A percentile compares a stretch with the other conserved stretches of the same genome.
These are phyloP conservation scores for Aspergillus transmontanensis DNA, from an alignment of 2,329 filamentous ascomycete species.

Conservation along the genomic window DNA sequence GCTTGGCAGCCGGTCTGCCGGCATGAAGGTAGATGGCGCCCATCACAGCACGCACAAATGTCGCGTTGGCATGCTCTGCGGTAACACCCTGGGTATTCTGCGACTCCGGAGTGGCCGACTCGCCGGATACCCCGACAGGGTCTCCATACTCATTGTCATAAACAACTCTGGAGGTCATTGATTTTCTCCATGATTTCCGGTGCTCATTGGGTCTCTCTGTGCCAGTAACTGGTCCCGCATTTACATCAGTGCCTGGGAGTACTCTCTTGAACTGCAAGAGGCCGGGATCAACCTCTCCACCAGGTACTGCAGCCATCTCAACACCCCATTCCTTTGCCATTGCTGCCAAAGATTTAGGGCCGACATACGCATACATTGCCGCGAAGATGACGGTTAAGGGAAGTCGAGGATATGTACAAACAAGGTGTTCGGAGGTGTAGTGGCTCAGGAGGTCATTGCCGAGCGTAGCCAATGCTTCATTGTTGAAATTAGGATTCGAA, in stretches of 20 bases:
- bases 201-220: constrained; percentile 48
- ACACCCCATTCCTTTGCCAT: constrained; percentile 89
- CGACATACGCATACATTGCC: constrained; percentile 81
- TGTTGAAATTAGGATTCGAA: constrained; percentile 79
- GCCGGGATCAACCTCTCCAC: constrained; percentile 88
- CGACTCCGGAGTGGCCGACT: constrained; percentile 18
- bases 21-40: constrained; percentile 85
- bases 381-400: constrained; percentile 87
- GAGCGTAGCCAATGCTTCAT: constrained; percentile 76
- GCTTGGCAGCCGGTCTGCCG: constrained; percentile 75
- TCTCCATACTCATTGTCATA: constrained; percentile 87
- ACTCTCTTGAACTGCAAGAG: constrained; percentile 74
- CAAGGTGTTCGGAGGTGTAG: constrained; percentile 83
- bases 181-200: constrained; percentile 65
- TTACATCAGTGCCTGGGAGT: constrained; percentile 43
- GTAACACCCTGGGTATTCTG: constrained; percentile 42
- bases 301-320: constrained; percentile 81
- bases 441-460: constrained; percentile 83
- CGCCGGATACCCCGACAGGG: constrained; percentile 28
- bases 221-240: constrained; percentile 46
- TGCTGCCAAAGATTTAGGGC: constrained; percentile 70
- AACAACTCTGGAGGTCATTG: constrained; percentile 75
- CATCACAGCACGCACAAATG: constrained; percentile 80
- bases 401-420: constrained; percentile 87
- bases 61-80: constrained; percentile 65